These are phyloP conservation scores for Allium fistulosum DNA, from an alignment of 106 monocot species.

Conservation along the genomic window DNA sequence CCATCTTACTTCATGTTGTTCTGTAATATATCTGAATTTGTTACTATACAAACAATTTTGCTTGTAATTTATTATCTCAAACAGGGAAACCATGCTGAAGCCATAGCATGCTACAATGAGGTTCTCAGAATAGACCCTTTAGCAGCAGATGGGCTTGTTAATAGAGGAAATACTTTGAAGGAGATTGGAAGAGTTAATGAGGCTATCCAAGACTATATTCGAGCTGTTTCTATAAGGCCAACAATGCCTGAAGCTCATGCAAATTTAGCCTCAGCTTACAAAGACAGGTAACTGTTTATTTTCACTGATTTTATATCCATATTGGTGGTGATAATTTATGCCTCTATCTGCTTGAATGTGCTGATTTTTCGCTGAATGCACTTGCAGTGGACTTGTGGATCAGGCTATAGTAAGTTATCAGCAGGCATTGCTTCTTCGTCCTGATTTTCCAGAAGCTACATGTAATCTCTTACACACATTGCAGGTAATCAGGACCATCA, in stretches of 20 bases:
- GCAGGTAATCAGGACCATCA: constrained; percentile 36
- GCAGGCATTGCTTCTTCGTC: constrained; percentile 72
- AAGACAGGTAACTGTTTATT: constrained; percentile 57
- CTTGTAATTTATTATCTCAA: background rate
- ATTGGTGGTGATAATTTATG: background rate
- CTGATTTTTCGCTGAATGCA: background rate
- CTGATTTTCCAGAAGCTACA: constrained; percentile 94
- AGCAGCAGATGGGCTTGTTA: constrained; percentile 95
- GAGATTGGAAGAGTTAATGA: constrained; percentile 92
- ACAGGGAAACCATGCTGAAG: constrained; percentile 89
- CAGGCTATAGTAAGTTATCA: constrained; percentile 79
- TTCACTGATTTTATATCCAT: background rate
- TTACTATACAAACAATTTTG: too few species aligned
- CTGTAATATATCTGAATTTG: too few species aligned
- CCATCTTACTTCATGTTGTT: too few species aligned
- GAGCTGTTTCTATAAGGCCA: constrained; percentile 75
- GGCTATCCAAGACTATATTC: constrained; percentile 91
- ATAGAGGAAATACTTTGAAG: constrained; percentile 95
- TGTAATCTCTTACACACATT: constrained; percentile 91
- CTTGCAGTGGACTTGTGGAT: constrained; percentile 81
- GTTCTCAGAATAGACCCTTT: constrained; percentile 92
- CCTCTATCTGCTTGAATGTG: background rate
- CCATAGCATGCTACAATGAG: constrained; percentile 92
- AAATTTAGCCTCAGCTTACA: constrained; percentile 95
- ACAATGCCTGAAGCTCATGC: constrained; percentile 99